A percentile compares a stretch with the other conserved stretches of the same genome.
phyloP scores from a whole-genome alignment of 2,329 filamentous ascomycete genomes.

The Aspergillus vadensis region DNA sequence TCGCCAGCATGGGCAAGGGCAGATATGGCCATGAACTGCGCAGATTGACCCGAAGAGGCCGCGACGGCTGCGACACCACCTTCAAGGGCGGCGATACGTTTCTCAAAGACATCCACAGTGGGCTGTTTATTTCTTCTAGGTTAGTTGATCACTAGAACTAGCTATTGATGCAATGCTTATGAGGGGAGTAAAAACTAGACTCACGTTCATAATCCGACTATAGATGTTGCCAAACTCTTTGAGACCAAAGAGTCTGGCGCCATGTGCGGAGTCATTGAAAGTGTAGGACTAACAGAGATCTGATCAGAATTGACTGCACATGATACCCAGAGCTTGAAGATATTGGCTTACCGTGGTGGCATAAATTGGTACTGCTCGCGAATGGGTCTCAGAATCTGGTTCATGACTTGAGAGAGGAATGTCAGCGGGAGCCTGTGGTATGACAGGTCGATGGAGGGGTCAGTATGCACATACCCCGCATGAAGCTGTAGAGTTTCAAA shows the following conservation, averaged over 20 bases:
- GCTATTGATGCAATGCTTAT: not conserved
- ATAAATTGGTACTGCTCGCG: slow-evolving; percentile 93
- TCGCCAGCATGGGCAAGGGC: slow-evolving; percentile 85
- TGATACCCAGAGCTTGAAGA: not conserved
- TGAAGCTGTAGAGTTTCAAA: slow-evolving; percentile 88
- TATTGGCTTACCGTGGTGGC: slow-evolving; percentile 68
- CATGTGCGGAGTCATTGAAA: slow-evolving; percentile 96
- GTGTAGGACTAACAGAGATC: slow-evolving; percentile 66
- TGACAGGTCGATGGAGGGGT: not conserved
- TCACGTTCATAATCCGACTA: slow-evolving; percentile 90
- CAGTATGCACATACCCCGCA: slow-evolving; percentile 64
- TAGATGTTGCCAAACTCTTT: slow-evolving; percentile 99
- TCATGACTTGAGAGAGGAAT: slow-evolving; percentile 62
- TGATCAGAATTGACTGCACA: not conserved
- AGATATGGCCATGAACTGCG: slow-evolving; percentile 86
- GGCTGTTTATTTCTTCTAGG: slow-evolving; percentile 55
- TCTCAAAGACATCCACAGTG: slow-evolving; percentile 94
- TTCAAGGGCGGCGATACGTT: slow-evolving; percentile 92
- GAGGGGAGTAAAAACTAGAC: slow-evolving; percentile 30
- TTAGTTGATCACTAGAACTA: not conserved
- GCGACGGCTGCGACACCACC: slow-evolving; percentile 86
- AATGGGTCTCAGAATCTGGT: slow-evolving; percentile 77
- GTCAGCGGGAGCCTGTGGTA: not conserved
- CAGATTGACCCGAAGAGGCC: slow-evolving; percentile 81
- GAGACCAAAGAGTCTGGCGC: slow-evolving; percentile 90